phyloP scores from a whole-genome alignment of 768 basidiomycete species.

The Lentinula detonsa region DNA sequence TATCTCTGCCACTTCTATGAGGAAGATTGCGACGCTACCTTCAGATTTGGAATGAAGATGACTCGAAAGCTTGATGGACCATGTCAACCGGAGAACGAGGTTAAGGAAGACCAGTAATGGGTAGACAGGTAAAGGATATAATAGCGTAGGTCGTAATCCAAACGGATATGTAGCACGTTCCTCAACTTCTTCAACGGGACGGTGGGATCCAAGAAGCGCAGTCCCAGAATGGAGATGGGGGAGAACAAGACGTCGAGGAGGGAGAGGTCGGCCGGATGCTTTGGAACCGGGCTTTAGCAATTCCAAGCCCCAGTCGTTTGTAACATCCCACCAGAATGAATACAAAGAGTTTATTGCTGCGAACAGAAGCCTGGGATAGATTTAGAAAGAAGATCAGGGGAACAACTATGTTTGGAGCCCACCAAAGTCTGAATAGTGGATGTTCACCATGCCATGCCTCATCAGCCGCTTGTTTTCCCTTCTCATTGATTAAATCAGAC shows the following conservation, averaged over 20 bases:
- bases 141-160: slow-evolving; percentile 69
- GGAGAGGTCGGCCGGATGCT: slow-evolving; percentile 20
- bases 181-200: slow-evolving; percentile 14
- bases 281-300: slow-evolving; percentile 44
- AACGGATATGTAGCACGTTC: slow-evolving; percentile 39
- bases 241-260: slow-evolving; percentile 39
- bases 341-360: slow-evolving; percentile 87
- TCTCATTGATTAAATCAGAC: slow-evolving; percentile 46
- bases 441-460: slow-evolving; percentile 72
- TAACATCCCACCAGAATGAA: slow-evolving; percentile 99
- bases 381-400: not conserved
- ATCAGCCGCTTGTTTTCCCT: slow-evolving; percentile 34
- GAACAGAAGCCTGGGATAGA: slow-evolving; percentile 61
- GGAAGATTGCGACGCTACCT: slow-evolving; percentile 78
- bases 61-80: slow-evolving; percentile 13
- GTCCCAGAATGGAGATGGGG: slow-evolving; percentile 38
- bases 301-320: slow-evolving; percentile 94
- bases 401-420: slow-evolving; percentile 17
- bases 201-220: slow-evolving; percentile 17
- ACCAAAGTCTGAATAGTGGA: slow-evolving; percentile 83
- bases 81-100: slow-evolving; percentile 6
- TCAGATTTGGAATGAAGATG: slow-evolving; percentile 29
- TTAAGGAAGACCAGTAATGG: slow-evolving; percentile 39
- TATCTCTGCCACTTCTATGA: slow-evolving; percentile 87
- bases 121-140: slow-evolving; percentile 81